phyloP scores from a whole-genome alignment of 768 basidiomycete genomes.

The Paxillus rubicundulus region DNA sequence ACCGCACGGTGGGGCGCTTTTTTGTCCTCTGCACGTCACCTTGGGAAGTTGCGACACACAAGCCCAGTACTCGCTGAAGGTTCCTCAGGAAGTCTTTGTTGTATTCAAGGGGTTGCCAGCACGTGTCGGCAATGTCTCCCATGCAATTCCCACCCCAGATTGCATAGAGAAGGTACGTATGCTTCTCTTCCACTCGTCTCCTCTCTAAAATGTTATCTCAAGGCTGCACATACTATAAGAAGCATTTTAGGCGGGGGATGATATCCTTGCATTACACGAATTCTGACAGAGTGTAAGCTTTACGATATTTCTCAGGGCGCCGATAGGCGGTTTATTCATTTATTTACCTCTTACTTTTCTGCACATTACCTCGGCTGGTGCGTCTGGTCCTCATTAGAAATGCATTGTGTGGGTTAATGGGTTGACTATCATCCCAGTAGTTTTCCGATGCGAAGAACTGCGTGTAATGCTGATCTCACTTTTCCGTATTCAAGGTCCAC shows the following conservation, averaged over 20 bases:
- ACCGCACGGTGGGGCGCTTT: no score
- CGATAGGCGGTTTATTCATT: neutral
- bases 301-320: neutral
- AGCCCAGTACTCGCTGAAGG: neutral
- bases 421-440: neutral
- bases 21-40: neutral
- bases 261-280: neutral
- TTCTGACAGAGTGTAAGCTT: slow-evolving; percentile 1
- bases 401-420: neutral
- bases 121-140: neutral
- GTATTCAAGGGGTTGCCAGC: neutral
- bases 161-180: neutral
- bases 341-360: neutral
- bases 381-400: neutral
- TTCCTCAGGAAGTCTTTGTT: neutral
- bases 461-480: neutral
- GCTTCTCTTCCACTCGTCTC: slow-evolving; percentile 9
- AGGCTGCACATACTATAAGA: slow-evolving; percentile 3
- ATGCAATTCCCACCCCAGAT: slow-evolving; percentile 3
- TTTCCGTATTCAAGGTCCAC: neutral
- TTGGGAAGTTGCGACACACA: neutral
- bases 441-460: neutral
- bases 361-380: neutral
- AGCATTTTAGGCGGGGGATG: slow-evolving; percentile 1
- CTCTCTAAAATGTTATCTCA: slow-evolving; percentile 13